Conservation (phyloP, 2,329 filamentous ascomycete genomes). For the Blastomyces percursus region DNA sequence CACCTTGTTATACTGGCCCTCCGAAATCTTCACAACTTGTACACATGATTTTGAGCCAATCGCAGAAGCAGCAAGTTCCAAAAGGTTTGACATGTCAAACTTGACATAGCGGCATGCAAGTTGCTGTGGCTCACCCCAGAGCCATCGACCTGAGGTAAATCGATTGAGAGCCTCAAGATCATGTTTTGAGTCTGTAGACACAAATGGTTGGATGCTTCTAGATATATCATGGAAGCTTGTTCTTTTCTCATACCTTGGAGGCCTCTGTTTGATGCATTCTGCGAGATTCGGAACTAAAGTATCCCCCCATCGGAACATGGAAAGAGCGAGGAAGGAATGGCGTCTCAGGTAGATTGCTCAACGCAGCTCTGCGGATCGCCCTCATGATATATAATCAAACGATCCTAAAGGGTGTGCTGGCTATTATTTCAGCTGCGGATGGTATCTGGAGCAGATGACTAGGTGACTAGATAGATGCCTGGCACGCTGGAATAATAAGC, state of each 20-base stretch:
- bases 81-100: conserved; percentile 27
- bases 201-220: not conserved
- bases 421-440: no score
- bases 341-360: not conserved
- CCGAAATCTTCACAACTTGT: conserved; percentile 25
- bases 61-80: conserved; percentile 23
- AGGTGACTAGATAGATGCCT: no score
- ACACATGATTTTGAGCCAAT: conserved; percentile 23
- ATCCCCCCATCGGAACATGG: not conserved
- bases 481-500: no score
- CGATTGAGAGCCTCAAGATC: conserved; percentile 13
- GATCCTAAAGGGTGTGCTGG: no score
- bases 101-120: conserved; percentile 22
- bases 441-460: no score
- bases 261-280: not conserved
- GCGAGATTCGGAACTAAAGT: not conserved
- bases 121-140: conserved; percentile 26
- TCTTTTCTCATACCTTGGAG: not conserved
- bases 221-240: not conserved
- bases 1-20: conserved; percentile 23
- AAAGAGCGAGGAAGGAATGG: not conserved
- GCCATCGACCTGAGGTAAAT: conserved; percentile 25
- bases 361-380: not conserved
- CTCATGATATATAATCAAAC: not conserved
- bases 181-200: conserved; percentile 13